Evolutionary conservation across 1,284 basidiomycete genomes (phyloP).

Genomic region (Microstroma glucosiphilum): DNA sequence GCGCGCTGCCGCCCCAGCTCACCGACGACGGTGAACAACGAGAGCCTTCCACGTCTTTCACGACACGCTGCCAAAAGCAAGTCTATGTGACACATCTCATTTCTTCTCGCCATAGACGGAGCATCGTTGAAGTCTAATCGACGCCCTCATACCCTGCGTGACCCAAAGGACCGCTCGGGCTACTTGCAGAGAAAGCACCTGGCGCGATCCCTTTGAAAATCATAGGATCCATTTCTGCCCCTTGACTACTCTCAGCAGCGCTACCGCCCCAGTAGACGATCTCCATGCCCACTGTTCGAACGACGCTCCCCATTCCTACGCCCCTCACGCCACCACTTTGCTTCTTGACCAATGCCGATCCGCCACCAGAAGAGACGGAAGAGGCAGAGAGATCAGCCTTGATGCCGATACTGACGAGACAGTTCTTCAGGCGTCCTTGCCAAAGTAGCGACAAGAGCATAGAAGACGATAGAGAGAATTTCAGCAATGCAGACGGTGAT

Average conservation of each 20-base stretch:
- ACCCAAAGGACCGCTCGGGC: too few species aligned
- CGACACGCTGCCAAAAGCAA: too few species aligned
- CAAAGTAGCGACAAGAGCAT: conserved; percentile 3
- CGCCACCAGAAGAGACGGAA: not conserved
- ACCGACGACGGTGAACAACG: too few species aligned
- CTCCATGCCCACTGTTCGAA: conserved; percentile 1
- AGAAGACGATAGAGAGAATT: not conserved
- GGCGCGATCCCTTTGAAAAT: too few species aligned
- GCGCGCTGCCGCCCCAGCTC: too few species aligned
- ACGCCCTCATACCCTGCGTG: too few species aligned
- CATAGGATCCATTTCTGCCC: too few species aligned
- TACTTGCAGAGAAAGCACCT: too few species aligned
- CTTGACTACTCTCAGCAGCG: not conserved
- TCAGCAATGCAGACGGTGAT: not conserved
- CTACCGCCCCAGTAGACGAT: conserved; percentile 5
- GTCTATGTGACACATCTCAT: too few species aligned
- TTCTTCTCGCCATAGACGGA: too few species aligned
- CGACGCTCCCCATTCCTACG: not conserved
- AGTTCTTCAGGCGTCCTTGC: not conserved
- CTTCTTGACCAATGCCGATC: not conserved
- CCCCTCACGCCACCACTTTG: not conserved
- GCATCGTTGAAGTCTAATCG: too few species aligned
- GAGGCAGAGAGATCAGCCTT: not conserved
- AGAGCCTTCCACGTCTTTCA: too few species aligned
- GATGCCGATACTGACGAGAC: not conserved